Percentiles rank a stretch among this genome's conserved stretches.
These are phyloP conservation scores for Candida boidinii DNA, from an alignment of 805 yeast genomes.

Conservation along the genomic window DNA sequence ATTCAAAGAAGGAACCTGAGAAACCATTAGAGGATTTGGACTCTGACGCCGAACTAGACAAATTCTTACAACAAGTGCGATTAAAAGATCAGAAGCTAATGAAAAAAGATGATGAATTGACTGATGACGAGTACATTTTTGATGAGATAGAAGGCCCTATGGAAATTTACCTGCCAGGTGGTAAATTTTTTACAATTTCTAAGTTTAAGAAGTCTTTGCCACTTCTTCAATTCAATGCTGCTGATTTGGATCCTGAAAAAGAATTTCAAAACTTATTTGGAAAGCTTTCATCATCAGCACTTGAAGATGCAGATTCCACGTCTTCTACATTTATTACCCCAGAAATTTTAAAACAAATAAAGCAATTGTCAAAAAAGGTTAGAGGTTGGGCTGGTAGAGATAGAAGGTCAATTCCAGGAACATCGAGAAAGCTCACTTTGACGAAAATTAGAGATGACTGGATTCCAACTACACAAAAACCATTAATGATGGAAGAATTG, in stretches of 20 bases:
- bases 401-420: slow-evolving; percentile 65
- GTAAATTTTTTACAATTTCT: slow-evolving; percentile 34
- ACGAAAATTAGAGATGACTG: slow-evolving; percentile 75
- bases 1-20: slow-evolving; percentile 2
- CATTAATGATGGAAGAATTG: slow-evolving; percentile 52
- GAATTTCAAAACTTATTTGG: slow-evolving; percentile 70
- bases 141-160: slow-evolving; percentile 17
- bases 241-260: slow-evolving; percentile 64
- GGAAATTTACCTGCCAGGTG: slow-evolving; percentile 19
- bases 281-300: slow-evolving; percentile 53
- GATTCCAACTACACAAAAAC: slow-evolving; percentile 61
- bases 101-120: slow-evolving; percentile 12
- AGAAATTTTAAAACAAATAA: slow-evolving; percentile 57
- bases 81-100: slow-evolving; percentile 11
- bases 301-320: slow-evolving; percentile 72
- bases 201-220: slow-evolving; percentile 31
- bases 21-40: slow-evolving; percentile 5
- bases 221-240: slow-evolving; percentile 36
- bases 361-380: slow-evolving; percentile 45
- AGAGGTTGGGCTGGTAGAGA: slow-evolving; percentile 85
- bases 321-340: slow-evolving; percentile 63
- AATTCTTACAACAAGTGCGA: slow-evolving; percentile 36
- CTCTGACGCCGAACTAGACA: slow-evolving; percentile 49
- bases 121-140: slow-evolving; percentile 13
- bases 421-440: slow-evolving; percentile 54